These are phyloP conservation scores for Wickerhamiella dianesei DNA, from an alignment of 805 yeast species.

Conservation along the genomic window DNA sequence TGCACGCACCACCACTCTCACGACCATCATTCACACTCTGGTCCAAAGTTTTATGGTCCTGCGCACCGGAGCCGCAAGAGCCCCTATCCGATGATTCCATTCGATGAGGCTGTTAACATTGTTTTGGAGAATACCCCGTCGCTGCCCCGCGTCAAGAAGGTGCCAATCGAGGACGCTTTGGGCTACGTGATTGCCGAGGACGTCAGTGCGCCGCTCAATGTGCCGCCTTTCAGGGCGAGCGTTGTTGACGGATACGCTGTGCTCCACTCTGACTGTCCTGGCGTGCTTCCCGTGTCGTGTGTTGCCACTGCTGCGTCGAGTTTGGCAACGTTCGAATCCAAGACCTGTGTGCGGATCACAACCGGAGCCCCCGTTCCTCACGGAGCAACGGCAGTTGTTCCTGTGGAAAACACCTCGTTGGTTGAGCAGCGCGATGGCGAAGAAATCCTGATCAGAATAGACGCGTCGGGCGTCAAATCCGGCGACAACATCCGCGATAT, in stretches of 20 bases:
- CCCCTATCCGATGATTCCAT: conserved; percentile 36
- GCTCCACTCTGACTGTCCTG: conserved; percentile 33
- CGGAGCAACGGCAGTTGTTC: conserved; percentile 41
- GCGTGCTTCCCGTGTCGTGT: conserved; percentile 25
- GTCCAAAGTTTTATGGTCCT: conserved; percentile 31
- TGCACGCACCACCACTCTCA: conserved; percentile 10
- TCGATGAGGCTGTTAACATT: conserved; percentile 28
- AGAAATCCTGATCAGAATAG: conserved; percentile 30
- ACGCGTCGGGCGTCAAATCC: conserved; percentile 28
- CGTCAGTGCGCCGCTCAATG: conserved; percentile 27
- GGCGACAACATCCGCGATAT: conserved; percentile 36
- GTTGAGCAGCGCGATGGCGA: conserved; percentile 30
- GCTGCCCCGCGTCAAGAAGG: conserved; percentile 19
- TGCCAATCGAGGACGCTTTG: conserved; percentile 23
- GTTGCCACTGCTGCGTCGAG: conserved; percentile 15
- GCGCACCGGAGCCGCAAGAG: conserved; percentile 36
- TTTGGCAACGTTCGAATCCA: conserved; percentile 25
- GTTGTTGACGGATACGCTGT: conserved; percentile 48
- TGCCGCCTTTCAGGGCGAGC: conserved; percentile 40
- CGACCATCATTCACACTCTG: conserved; percentile 15
- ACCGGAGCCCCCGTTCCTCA: conserved; percentile 45
- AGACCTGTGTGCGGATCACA: conserved; percentile 35
- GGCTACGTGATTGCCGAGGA: conserved; percentile 35
- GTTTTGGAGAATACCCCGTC: conserved; percentile 27
- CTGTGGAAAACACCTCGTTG: conserved; percentile 39